Base-by-base conservation (phyloP, 2,329 filamentous ascomycete species). In the Fusarium piperis region DNA sequence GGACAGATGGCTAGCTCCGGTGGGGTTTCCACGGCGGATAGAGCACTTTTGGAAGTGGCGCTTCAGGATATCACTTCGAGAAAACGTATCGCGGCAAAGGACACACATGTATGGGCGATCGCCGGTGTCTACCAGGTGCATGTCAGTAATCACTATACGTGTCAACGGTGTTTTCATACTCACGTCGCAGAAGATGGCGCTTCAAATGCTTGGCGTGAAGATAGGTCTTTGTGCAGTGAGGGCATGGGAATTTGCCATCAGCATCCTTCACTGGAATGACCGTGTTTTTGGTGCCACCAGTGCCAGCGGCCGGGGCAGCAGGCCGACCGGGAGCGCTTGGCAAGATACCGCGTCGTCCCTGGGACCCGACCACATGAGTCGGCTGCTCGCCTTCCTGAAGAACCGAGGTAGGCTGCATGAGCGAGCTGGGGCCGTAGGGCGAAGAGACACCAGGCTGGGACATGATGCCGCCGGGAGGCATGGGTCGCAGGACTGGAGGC, bases 11-110 rank as follows among this genome's bases (percentile, higher is more conserved):
- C 93, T 97, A 71, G 94, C 94, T 76, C 95, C 95, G 16, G 94
- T 97, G 61, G 96, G 95, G 83, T 98, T 98, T 65, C 96, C 96
- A 80, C 96, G 92, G 78, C 96, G 92, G 73, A 98, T 94, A 39
- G 96, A 98, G 85, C 96, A 99, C 86, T 99, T 99, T 83, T 98
- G 95, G 84, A 98, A 99, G 85, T 99, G 96, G 73, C 96, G 94
- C 87, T 99, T 99, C 78, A 99, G 86, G 74, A 99, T 98, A 80
- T 99, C 96, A 87, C 94, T 97, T 81, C 96, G 92, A 55, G 94
- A 97, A 84, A 99, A 99, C 35, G 95, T 98, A 83, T 98, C 96
- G 82, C 96, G 94, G 87, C 96, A 99, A 58, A 99, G 88, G 74
- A 97, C 94, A 84, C 96, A 99, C 91, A 97, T 97, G 85, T 99